These are phyloP conservation scores for Rhytidhysteron rufulum DNA, from an alignment of 2,329 filamentous ascomycete genomes.

Conservation along the genomic window DNA sequence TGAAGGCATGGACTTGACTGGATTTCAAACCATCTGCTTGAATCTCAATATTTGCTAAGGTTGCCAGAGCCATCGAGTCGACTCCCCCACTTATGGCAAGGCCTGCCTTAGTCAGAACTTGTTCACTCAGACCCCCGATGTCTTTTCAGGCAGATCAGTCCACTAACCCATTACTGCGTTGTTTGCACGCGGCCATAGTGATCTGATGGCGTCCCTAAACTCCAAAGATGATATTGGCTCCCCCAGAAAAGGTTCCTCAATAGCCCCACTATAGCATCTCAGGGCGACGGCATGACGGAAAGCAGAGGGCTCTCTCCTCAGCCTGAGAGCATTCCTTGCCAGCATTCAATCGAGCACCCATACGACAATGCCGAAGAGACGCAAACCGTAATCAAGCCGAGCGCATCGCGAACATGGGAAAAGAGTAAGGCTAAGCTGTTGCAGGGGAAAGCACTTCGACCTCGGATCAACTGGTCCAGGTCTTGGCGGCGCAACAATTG, in stretches of 20 bases:
- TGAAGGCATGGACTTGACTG: slow-evolving; percentile 49
- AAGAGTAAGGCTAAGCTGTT: too few species aligned
- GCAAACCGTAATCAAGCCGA: too few species aligned
- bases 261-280: slow-evolving; percentile 19
- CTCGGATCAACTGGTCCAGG: background rate
- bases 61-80: slow-evolving; percentile 95
- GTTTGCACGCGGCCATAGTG: background rate
- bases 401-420: too few species aligned
- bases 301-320: slow-evolving; percentile 25
- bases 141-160: background rate
- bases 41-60: slow-evolving; percentile 56
- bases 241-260: slow-evolving; percentile 9
- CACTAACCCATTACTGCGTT: background rate
- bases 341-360: slow-evolving; percentile 26
- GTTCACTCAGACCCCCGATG: slow-evolving; percentile 4
- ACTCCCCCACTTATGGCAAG: slow-evolving; percentile 88
- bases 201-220: slow-evolving; percentile 15
- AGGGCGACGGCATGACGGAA: slow-evolving; percentile 9
- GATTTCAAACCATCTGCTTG: slow-evolving; percentile 4
- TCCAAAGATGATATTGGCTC: too few species aligned
- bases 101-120: too few species aligned
- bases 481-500: background rate
- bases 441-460: too few species aligned
- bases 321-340: slow-evolving; percentile 28
- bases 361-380: too few species aligned